Base-by-base conservation (phyloP, 106 monocot genomes). In the Alisma plantagoaquatica region DNA sequence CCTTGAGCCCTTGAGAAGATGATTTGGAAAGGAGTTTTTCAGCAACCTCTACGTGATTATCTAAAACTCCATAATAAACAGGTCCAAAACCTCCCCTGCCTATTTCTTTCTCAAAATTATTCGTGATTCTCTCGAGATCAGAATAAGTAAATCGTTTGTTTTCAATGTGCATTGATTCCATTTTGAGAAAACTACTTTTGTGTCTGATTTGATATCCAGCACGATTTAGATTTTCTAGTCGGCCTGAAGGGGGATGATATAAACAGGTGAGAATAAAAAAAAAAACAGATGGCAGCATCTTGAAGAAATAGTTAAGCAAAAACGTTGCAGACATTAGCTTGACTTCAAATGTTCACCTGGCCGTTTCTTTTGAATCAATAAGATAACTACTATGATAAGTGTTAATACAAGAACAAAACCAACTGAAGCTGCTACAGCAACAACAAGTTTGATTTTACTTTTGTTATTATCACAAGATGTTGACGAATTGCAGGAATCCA, bases 31-130 rank as follows among this genome's bases (percentile, higher is more conserved):
- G 46, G 23, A 56, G 15, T 21, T 66, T 66, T 4, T 56, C 48
- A 23, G 66, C 56, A 33, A 57, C 56, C 33, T 46, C 46, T 4
- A 2, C 6, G 24, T 24, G 56, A 32, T 49, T 43, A 14, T 46
- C n/a, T 15, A 43, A 29, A 6, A 23, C 7, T 12, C 66, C 66
- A 45, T 47, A 29, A 11, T 56, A 66, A 15, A 66, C 66, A 32
- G 25, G 29, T 10, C 56, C 66, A 57, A 57, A 66, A 29, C 56
- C 66, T 33, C 66, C 66, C 43, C 33, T 66, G 29, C 66, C 66
- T 16, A 66, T 57, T 44, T 2, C 16, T 30, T 14, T 30, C 8
- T 2, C 11, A 23, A 66, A 66, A 33, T 66, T 57, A 16, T 24
- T 6, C 2, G 66, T 66, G 2, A 66, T 66, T 3, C 11, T 48